Percentiles rank a stretch among this genome's conserved stretches.
Evolutionary conservation across 1,284 basidiomycete species (phyloP).

Genomic region (Puccinia sorghi): DNA sequence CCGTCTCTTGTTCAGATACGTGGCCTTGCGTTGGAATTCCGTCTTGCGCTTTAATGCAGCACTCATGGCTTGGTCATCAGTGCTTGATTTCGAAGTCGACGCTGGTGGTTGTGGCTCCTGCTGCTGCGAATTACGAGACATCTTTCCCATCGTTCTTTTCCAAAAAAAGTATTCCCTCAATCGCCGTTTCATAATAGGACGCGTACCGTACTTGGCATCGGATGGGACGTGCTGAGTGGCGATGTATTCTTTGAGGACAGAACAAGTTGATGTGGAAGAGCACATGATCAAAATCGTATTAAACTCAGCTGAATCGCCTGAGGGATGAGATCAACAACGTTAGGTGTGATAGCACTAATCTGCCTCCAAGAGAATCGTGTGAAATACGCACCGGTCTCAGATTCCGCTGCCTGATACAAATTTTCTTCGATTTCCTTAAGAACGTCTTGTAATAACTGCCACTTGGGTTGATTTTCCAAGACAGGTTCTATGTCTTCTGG

Average conservation of each 20-base stretch:
- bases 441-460: conserved; percentile 80
- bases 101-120: conserved; percentile 1
- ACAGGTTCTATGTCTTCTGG: conserved; percentile 79
- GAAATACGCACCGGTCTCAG: conserved; percentile 45
- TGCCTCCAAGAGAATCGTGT: not conserved
- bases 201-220: conserved; percentile 26
- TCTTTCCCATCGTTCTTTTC: conserved; percentile 68
- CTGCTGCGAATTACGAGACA: conserved; percentile 27
- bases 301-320: not conserved
- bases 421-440: conserved; percentile 90
- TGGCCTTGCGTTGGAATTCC: conserved; percentile 59
- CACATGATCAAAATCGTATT: conserved; percentile 83
- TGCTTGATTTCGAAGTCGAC: not conserved
- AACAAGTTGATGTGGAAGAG: conserved; percentile 74
- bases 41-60: conserved; percentile 74
- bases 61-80: conserved; percentile 29
- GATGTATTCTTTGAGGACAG: conserved; percentile 75
- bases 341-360: not conserved
- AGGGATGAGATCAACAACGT: not conserved
- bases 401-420: conserved; percentile 61
- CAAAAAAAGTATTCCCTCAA: conserved; percentile 75
- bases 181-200: conserved; percentile 72
- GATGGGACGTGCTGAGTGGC: conserved; percentile 56
- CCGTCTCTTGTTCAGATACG: conserved; percentile 51
- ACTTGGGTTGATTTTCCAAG: conserved; percentile 93